Evolutionary conservation across 2,329 filamentous ascomycete genomes (phyloP).

Genomic region (Ophiostoma pallidulum): DNA sequence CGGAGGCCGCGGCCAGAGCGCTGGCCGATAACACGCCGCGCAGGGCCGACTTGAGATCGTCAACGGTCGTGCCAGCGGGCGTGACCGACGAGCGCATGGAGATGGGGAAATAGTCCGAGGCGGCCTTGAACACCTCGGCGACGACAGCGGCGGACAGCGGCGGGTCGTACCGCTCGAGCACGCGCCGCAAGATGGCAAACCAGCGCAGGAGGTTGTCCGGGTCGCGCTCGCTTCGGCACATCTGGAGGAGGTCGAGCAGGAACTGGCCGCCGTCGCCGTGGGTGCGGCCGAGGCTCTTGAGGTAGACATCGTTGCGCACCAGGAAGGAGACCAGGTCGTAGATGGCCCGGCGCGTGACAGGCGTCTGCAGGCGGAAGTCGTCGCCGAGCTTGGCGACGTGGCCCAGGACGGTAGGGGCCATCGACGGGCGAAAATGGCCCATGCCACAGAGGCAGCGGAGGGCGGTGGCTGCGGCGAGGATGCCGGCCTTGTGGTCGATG

Average conservation of each 20-base stretch:
- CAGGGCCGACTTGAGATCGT: slow-evolving; percentile 44
- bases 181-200: slow-evolving; percentile 41
- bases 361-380: slow-evolving; percentile 46
- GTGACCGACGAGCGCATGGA: slow-evolving; percentile 43
- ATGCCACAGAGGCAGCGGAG: slow-evolving; percentile 40
- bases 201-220: slow-evolving; percentile 47
- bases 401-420: slow-evolving; percentile 39
- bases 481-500: slow-evolving; percentile 50
- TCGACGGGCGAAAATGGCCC: slow-evolving; percentile 40
- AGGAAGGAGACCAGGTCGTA: slow-evolving; percentile 40
- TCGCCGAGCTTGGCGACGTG: slow-evolving; percentile 43
- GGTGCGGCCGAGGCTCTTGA: slow-evolving; percentile 32
- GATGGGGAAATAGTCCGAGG: slow-evolving; percentile 53
- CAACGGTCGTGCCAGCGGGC: slow-evolving; percentile 41
- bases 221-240: slow-evolving; percentile 47
- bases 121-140: slow-evolving; percentile 43
- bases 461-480: slow-evolving; percentile 44
- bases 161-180: slow-evolving; percentile 34
- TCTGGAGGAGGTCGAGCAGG: slow-evolving; percentile 38
- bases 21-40: slow-evolving; percentile 46
- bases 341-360: slow-evolving; percentile 42
- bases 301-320: slow-evolving; percentile 26
- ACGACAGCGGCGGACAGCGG: slow-evolving; percentile 33
- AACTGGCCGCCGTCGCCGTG: slow-evolving; percentile 35
- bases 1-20: slow-evolving; percentile 33